Percentiles rank a stretch among this genome's conserved stretches.
Evolutionary conservation across 2,329 filamentous ascomycete genomes (phyloP).

Genomic region (Epichloe sp.): DNA sequence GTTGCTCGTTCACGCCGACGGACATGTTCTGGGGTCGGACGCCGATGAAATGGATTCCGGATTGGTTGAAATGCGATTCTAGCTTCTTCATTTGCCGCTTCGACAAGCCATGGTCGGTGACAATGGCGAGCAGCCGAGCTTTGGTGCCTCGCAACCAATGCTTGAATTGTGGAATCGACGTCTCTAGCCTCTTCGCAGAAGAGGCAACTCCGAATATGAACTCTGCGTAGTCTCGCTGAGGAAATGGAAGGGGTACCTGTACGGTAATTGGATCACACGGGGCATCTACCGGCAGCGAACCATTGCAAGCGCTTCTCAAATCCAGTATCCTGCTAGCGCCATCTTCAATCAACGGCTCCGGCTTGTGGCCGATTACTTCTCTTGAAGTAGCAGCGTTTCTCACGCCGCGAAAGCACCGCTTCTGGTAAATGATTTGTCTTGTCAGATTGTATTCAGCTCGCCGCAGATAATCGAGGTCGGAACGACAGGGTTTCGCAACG

Average conservation of each 20-base stretch:
- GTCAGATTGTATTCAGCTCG: constrained; percentile 22
- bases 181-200: constrained; percentile 33
- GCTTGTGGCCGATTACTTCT: constrained; percentile 23
- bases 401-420: constrained; percentile 29
- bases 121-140: constrained; percentile 36
- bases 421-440: constrained; percentile 28
- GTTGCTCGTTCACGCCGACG: constrained; percentile 36
- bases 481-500: constrained; percentile 10
- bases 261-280: constrained; percentile 31
- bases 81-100: constrained; percentile 14
- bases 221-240: constrained; percentile 30
- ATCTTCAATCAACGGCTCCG: constrained; percentile 22
- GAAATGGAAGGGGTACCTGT: constrained; percentile 31
- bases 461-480: constrained; percentile 18
- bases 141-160: constrained; percentile 42
- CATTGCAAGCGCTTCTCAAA: constrained; percentile 14
- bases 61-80: constrained; percentile 14
- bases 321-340: constrained; percentile 17
- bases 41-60: constrained; percentile 22
- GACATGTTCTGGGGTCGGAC: constrained; percentile 19
- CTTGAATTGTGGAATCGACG: constrained; percentile 36
- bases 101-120: constrained; percentile 25
- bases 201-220: constrained; percentile 47
- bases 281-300: constrained; percentile 1
- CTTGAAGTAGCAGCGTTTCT: constrained; percentile 22